phyloP scores from a whole-genome alignment of 164 flowering plant species.

The Stephania japonica region DNA sequence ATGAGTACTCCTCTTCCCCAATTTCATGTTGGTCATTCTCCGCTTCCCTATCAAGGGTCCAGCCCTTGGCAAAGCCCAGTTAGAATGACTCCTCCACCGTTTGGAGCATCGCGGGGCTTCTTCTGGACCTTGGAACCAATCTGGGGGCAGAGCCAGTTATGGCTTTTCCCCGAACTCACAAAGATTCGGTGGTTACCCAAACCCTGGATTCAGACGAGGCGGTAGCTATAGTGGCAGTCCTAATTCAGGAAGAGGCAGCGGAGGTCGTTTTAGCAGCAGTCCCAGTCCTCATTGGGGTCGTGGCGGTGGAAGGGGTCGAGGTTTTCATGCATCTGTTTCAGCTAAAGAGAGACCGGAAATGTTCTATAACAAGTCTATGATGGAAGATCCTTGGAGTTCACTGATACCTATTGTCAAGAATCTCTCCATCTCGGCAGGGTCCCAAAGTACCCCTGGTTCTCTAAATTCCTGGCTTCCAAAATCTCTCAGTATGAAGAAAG shows the following conservation, averaged over 20 bases:
- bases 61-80: slow-evolving; percentile 23
- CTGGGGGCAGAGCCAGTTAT: slow-evolving; percentile 17
- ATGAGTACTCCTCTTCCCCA: slow-evolving; percentile 24
- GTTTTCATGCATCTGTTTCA: slow-evolving; percentile 24
- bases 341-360: slow-evolving; percentile 30
- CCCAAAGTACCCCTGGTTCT: neutral
- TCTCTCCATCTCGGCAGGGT: neutral
- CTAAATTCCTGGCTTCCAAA: slow-evolving; percentile 39
- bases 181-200: slow-evolving; percentile 18
- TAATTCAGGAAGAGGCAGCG: slow-evolving; percentile 30
- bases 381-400: slow-evolving; percentile 75
- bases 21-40: slow-evolving; percentile 20
- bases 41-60: slow-evolving; percentile 13
- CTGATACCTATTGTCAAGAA: slow-evolving; percentile 49
- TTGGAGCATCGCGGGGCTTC: slow-evolving; percentile 17
- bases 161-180: slow-evolving; percentile 21
- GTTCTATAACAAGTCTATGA: slow-evolving; percentile 58
- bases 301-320: slow-evolving; percentile 41
- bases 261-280: slow-evolving; percentile 12
- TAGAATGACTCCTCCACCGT: slow-evolving; percentile 16
- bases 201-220: slow-evolving; percentile 24
- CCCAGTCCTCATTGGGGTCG: slow-evolving; percentile 26
- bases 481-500: slow-evolving; percentile 36
- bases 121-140: slow-evolving; percentile 26
- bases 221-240: slow-evolving; percentile 27